phyloP scores from a whole-genome alignment of 2,329 filamentous ascomycete species.

The Fusarium compactum region DNA sequence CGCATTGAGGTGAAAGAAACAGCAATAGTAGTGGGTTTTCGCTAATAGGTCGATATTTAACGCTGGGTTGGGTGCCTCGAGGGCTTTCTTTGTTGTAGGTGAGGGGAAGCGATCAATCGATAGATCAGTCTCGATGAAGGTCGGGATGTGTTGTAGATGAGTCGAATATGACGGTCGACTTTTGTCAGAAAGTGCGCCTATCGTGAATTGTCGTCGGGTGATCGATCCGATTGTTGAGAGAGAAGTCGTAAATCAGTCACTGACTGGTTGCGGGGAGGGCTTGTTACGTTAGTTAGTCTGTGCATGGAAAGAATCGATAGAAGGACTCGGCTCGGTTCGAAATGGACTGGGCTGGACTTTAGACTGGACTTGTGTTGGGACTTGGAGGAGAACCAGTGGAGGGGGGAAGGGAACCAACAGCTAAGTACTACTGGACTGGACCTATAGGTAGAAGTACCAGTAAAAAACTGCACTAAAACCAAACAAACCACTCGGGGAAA shows the following conservation, averaged over 20 bases:
- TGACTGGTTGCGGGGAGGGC: constrained; percentile 45
- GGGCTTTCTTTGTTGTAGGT: constrained; percentile 15
- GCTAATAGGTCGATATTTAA: constrained; percentile 11
- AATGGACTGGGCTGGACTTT: constrained; percentile 1
- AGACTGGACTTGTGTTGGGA: neutral
- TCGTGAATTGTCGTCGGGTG: constrained; percentile 17
- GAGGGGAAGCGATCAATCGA: constrained; percentile 12
- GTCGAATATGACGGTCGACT: constrained; percentile 1
- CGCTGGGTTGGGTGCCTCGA: constrained; percentile 21
- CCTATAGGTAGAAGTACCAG: neutral
- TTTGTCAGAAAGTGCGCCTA: constrained; percentile 3
- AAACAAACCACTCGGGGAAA: neutral
- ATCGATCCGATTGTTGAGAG: constrained; percentile 21
- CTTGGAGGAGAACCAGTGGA: neutral
- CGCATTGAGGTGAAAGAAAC: constrained; percentile 48
- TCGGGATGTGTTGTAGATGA: neutral
- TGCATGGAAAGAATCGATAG: constrained; percentile 19
- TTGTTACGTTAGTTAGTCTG: constrained; percentile 42
- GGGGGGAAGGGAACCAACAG: neutral
- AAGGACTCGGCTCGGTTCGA: neutral
- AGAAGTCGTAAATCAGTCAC: constrained; percentile 33
- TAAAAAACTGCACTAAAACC: constrained; percentile 6
- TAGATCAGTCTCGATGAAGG: neutral
- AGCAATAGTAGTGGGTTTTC: constrained; percentile 15
- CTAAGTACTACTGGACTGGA: neutral